A percentile compares a stretch with the other conserved stretches of the same genome.
phyloP scores from a whole-genome alignment of 2,329 filamentous ascomycete species.

The Exophiala phaeomuriformis region DNA sequence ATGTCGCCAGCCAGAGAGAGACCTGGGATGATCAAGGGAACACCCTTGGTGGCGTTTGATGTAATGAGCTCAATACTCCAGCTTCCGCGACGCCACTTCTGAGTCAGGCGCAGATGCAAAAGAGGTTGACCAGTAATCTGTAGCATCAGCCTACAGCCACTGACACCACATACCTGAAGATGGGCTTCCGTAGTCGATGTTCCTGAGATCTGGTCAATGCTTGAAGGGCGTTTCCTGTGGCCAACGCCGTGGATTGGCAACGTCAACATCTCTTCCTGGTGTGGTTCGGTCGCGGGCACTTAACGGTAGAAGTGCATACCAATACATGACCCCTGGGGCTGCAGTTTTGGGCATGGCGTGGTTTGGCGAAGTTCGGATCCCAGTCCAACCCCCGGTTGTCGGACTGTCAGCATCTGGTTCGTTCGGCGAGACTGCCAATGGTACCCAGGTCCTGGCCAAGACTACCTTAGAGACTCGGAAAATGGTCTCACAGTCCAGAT shows the following conservation, averaged over 20 bases:
- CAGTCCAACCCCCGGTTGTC: conserved; percentile 9
- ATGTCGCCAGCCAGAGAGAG: not conserved
- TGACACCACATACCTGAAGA: conserved; percentile 11
- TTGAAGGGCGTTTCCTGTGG: not conserved
- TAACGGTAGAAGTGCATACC: not conserved
- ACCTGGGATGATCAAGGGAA: not conserved
- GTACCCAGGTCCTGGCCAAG: not conserved
- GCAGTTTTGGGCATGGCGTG: conserved; percentile 6
- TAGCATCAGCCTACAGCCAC: not conserved
- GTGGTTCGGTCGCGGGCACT: not conserved
- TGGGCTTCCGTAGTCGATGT: conserved; percentile 1
- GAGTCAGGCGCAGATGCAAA: not conserved
- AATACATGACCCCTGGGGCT: not conserved
- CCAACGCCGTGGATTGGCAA: conserved; percentile 3
- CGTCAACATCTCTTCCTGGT: not conserved
- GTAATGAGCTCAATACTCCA: conserved; percentile 1
- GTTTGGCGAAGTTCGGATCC: not conserved
- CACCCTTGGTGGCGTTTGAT: not conserved
- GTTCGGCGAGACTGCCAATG: not conserved
- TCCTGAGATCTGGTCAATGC: conserved; percentile 12
- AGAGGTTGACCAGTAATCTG: not conserved
- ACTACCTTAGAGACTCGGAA: not conserved
- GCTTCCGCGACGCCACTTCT: not conserved
- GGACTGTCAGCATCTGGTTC: not conserved
- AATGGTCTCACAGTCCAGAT: conserved; percentile 4